Base-by-base conservation (phyloP, 73 alveolate species). In the Strombidium stylifer region DNA sequence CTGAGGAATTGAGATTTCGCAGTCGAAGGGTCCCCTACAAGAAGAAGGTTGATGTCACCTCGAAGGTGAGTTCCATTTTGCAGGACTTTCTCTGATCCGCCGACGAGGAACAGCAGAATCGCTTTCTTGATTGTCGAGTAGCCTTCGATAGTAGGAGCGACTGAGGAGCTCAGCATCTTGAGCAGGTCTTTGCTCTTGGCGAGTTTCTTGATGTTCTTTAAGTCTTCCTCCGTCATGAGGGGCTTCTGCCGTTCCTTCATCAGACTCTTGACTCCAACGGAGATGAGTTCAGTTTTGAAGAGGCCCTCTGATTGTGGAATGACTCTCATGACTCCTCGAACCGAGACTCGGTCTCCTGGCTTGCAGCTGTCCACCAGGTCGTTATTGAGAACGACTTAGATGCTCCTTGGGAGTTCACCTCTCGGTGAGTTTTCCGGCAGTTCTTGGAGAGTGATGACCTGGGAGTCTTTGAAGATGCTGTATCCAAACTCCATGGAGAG, bases 271-370 rank as follows among this genome's bases (percentile, higher is more conserved):
- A 82, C 72, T 39, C 81, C 88, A 32, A 91, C 81, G 23, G 96
- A 97, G 15, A 85, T 65, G 69, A 94, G 60, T 27, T 75, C 88
- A 25, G 97, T 87, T 58, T 76, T 83, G 77, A 86, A 85, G 36
- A 78, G 58, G 16, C 93, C 62, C 51, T 35, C 62, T 82, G 23
- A 39, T 65, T 58, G 39, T 84, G 30, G 96, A 84, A 3, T 87
- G 56, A 94, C 57, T 52, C 91, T 88, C 57, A 81, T 94, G 37
- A 97, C 90, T 5, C 99, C 99, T 45, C 89, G 90, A 30, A 93
- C 96, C 82, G 91, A 87, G 14, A 97, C 95, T 60, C 99, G 84
- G 80, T 97, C 99, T 0, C 99, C 99, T 24, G 99, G 99, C 66
- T 97, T 97, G 10, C 79, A 98, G 81, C 69, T 83, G 76, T 93